phyloP scores from a whole-genome alignment of 768 basidiomycete species.

The Suillus cothurnatus region DNA sequence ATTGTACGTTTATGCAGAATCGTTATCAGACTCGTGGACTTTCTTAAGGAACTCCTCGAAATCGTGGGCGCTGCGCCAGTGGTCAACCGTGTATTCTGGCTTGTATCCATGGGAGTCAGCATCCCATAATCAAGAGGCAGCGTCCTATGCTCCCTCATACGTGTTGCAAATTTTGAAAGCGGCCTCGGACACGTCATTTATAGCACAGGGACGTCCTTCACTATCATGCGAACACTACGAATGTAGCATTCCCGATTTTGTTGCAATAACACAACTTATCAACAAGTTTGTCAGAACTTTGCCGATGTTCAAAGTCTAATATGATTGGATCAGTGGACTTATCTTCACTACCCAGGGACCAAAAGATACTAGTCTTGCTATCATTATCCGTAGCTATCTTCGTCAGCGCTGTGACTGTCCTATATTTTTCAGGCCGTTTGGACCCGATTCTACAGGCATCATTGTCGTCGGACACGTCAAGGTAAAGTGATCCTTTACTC shows the following conservation, averaged over 20 bases:
- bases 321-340: constrained; percentile 18
- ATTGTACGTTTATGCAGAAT: neutral
- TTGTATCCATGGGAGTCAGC: too few species aligned
- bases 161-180: constrained; percentile 15
- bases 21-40: too few species aligned
- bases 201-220: constrained; percentile 17
- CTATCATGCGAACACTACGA: constrained; percentile 13
- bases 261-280: constrained; percentile 23
- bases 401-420: constrained; percentile 23
- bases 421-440: constrained; percentile 14
- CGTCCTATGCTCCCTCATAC: constrained; percentile 27
- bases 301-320: neutral
- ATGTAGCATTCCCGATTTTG: constrained; percentile 8
- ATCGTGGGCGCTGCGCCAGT: too few species aligned
- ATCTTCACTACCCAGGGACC: constrained; percentile 19
- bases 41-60: constrained; percentile 4
- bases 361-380: constrained; percentile 19
- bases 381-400: constrained; percentile 24
- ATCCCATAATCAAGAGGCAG: too few species aligned
- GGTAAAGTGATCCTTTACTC: constrained; percentile 2
- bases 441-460: constrained; percentile 14
- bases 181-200: constrained; percentile 10
- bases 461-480: constrained; percentile 28
- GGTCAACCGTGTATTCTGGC: constrained; percentile 15
- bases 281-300: constrained; percentile 17